These are phyloP conservation scores for Mallotus nudiflorus DNA, from an alignment of 345 rosid genomes.

Conservation along the genomic window DNA sequence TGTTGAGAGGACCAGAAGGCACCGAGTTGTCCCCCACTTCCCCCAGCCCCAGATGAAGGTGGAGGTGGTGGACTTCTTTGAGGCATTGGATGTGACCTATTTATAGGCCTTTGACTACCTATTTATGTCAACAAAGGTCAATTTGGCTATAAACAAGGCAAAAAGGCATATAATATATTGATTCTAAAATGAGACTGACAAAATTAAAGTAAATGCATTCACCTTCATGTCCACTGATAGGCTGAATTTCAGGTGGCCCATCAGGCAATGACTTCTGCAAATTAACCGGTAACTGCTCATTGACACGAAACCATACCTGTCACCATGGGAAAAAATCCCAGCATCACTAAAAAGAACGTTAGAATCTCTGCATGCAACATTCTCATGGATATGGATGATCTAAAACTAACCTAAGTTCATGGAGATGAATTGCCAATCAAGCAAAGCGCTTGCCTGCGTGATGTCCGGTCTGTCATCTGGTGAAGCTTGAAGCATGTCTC, in stretches of 20 bases:
- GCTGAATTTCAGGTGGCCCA: constrained; percentile 64
- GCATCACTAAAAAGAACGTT: constrained; percentile 45
- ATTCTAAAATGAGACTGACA: background rate
- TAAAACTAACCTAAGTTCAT: constrained; percentile 80
- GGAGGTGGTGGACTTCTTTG: constrained; percentile 84
- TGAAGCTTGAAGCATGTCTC: constrained; percentile 91
- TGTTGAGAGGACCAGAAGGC: constrained; percentile 94
- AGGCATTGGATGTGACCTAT: constrained; percentile 65
- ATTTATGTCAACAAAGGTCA: constrained; percentile 26
- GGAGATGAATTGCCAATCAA: constrained; percentile 68
- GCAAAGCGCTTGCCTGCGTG: constrained; percentile 91
- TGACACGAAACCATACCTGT: constrained; percentile 97
- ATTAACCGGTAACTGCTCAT: constrained; percentile 73
- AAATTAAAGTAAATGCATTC: constrained; percentile 11
- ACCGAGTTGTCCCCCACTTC: constrained; percentile 67
- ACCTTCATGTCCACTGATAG: constrained; percentile 56
- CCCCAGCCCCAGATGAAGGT: constrained; percentile 49
- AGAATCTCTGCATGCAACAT: constrained; percentile 35
- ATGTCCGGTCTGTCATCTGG: constrained; percentile 96
- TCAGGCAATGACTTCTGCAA: constrained; percentile 89
- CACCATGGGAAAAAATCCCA: constrained; percentile 49
- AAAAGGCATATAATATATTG: too few relatives aligned
- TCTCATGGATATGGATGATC: constrained; percentile 39
- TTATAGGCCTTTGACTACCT: constrained; percentile 53
- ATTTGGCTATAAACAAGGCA: too few relatives aligned